Conservation (phyloP, 148 eudicot species). For the Chenopodium quinoa region DNA sequence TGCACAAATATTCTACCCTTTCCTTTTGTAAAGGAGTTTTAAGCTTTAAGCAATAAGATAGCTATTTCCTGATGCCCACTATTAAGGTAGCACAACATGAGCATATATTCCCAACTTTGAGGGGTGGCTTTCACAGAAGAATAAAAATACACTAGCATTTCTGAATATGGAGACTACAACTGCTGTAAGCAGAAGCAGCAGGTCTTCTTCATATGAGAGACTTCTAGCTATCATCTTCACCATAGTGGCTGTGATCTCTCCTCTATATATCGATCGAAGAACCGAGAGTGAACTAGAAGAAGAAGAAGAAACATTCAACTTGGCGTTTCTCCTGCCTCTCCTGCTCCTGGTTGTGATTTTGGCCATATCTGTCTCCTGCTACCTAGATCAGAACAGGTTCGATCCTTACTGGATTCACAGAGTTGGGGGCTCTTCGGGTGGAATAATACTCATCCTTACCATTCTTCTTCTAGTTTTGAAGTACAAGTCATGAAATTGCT, state of each 20-base stretch:
- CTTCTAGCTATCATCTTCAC: constrained; percentile 45
- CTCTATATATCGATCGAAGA: constrained; percentile 57
- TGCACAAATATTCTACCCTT: constrained; percentile 9
- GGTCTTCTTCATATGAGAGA: constrained; percentile 45
- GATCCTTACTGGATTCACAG: constrained; percentile 85
- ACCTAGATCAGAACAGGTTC: constrained; percentile 52
- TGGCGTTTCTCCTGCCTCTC: constrained; percentile 47
- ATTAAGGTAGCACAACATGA: not conserved
- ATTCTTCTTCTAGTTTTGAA: constrained; percentile 60
- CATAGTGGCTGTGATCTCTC: constrained; percentile 60
- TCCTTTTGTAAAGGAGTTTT: constrained; percentile 10
- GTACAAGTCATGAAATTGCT: constrained; percentile 37
- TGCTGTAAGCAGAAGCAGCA: constrained; percentile 31
- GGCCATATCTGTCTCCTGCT: constrained; percentile 52
- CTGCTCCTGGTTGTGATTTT: constrained; percentile 49
- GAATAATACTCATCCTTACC: constrained; percentile 52
- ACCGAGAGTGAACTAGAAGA: constrained; percentile 36
- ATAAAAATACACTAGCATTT: not conserved
- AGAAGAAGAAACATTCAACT: constrained; percentile 22
- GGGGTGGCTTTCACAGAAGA: not conserved
- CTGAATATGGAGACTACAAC: constrained; percentile 44
- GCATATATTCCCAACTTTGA: constrained; percentile 10
- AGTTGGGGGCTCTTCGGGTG: constrained; percentile 78
- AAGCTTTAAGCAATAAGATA: not conserved
- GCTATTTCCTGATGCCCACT: constrained; percentile 7